These are phyloP conservation scores for Irpex lacteus DNA, from an alignment of 1,284 basidiomycete species.

Conservation along the genomic window DNA sequence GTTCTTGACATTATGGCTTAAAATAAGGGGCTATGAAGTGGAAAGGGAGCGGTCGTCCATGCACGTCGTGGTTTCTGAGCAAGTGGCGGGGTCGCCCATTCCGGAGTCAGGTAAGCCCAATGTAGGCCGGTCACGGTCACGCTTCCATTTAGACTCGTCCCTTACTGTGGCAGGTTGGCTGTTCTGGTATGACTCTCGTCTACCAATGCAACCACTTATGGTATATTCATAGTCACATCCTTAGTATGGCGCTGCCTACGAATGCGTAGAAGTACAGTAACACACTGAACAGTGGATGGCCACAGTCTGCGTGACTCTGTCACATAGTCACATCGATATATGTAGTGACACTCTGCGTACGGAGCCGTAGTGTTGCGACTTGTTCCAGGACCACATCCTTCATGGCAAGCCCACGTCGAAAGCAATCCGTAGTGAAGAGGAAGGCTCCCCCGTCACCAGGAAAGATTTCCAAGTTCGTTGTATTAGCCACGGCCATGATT, in stretches of 20 bases:
- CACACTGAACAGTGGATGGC: background rate
- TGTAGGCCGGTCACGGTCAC: background rate
- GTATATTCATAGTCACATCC: no score
- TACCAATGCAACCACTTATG: no score
- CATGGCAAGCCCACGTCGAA: background rate
- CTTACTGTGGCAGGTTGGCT: no score
- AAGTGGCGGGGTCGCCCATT: constrained; percentile 2
- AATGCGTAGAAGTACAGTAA: background rate
- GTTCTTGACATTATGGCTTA: constrained; percentile 32
- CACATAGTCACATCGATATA: constrained; percentile 2
- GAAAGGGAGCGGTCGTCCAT: constrained; percentile 25
- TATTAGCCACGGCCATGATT: background rate
- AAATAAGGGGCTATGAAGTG: constrained; percentile 17
- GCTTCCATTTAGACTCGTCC: background rate
- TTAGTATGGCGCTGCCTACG: no score
- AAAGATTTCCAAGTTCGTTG: background rate
- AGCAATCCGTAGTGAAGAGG: background rate
- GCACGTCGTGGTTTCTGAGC: constrained; percentile 5
- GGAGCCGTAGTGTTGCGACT: background rate
- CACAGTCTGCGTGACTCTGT: background rate
- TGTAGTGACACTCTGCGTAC: background rate
- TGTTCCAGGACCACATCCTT: background rate
- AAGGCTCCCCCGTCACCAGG: background rate
- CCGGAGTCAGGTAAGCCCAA: background rate
- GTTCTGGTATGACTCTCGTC: no score